These are phyloP conservation scores for Ehretia macrophylla DNA, from an alignment of 257 asterid species.

Conservation along the genomic window DNA sequence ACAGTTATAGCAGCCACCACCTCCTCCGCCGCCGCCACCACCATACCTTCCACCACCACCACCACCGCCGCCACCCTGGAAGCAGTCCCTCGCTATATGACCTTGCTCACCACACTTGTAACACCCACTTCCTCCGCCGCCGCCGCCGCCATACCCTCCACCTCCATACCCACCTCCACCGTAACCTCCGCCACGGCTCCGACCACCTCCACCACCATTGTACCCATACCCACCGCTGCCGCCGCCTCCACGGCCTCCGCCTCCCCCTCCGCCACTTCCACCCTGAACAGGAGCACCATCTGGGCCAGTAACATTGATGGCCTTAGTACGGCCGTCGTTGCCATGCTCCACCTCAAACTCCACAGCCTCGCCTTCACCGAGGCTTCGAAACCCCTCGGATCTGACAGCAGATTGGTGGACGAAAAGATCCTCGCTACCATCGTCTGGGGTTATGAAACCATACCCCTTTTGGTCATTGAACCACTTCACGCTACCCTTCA, in stretches of 20 bases:
- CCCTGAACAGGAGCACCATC: conserved; percentile 52
- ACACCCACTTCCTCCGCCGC: conserved; percentile 22
- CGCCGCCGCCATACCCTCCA: conserved; percentile 22
- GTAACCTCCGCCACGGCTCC: conserved; percentile 4
- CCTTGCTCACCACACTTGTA: conserved; percentile 26
- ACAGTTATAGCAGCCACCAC: conserved; percentile 35
- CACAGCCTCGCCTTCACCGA: conserved; percentile 74
- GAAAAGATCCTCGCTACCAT: conserved; percentile 66
- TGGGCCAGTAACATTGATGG: conserved; percentile 58
- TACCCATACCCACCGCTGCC: conserved; percentile 26
- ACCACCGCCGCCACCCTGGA: conserved; percentile 22
- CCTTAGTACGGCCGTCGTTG: conserved; percentile 54
- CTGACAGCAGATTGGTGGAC: conserved; percentile 79
- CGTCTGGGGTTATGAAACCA: conserved; percentile 83
- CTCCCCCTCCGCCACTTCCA: conserved; percentile 32
- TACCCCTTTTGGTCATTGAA: conserved; percentile 70
- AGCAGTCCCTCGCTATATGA: neutral
- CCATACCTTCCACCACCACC: conserved; percentile 24
- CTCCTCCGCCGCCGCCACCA: conserved; percentile 28
- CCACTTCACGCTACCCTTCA: neutral
- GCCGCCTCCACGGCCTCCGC: conserved; percentile 21
- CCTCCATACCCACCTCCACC: conserved; percentile 11
- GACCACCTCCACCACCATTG: conserved; percentile 17
- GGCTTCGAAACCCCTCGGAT: conserved; percentile 70
- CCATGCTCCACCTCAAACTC: conserved; percentile 59